Evolutionary conservation across 2,329 filamentous ascomycete species (phyloP).

Genomic region (Sclerotiophoma versabilis): DNA sequence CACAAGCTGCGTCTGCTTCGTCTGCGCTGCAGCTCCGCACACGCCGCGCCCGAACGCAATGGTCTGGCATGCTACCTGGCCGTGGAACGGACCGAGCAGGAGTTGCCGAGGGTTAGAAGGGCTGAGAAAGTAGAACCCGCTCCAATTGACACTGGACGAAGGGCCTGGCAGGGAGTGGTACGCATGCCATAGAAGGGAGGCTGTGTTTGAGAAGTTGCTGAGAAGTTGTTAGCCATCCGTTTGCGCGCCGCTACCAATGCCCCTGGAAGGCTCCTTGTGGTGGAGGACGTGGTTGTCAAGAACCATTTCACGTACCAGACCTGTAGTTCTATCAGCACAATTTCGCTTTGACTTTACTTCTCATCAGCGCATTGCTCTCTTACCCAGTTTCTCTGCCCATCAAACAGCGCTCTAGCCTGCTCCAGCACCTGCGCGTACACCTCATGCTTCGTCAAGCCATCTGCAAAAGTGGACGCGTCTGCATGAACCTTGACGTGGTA

Average conservation of each 20-base stretch:
- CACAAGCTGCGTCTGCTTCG: constrained; percentile 67
- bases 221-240: not conserved
- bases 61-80: constrained; percentile 78
- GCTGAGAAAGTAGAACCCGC: constrained; percentile 63
- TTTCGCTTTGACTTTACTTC: not conserved
- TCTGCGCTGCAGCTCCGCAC: constrained; percentile 73
- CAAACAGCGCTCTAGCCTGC: constrained; percentile 72
- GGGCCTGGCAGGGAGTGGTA: constrained; percentile 75
- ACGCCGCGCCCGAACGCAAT: constrained; percentile 78
- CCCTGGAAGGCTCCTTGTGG: not conserved
- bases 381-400: constrained; percentile 82
- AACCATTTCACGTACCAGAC: constrained; percentile 14
- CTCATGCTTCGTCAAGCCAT: constrained; percentile 71
- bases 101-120: constrained; percentile 59
- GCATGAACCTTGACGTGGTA: constrained; percentile 68
- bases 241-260: not conserved
- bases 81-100: constrained; percentile 81
- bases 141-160: constrained; percentile 74
- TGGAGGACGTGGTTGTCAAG: not conserved
- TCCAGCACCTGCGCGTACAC: constrained; percentile 77
- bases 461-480: constrained; percentile 76
- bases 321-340: constrained; percentile 1
- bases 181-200: constrained; percentile 80
- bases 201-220: constrained; percentile 74
- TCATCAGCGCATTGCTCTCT: not conserved